Evolutionary conservation across 2,329 filamentous ascomycete genomes (phyloP).

Genomic region (Fusarium oligoseptatum): DNA sequence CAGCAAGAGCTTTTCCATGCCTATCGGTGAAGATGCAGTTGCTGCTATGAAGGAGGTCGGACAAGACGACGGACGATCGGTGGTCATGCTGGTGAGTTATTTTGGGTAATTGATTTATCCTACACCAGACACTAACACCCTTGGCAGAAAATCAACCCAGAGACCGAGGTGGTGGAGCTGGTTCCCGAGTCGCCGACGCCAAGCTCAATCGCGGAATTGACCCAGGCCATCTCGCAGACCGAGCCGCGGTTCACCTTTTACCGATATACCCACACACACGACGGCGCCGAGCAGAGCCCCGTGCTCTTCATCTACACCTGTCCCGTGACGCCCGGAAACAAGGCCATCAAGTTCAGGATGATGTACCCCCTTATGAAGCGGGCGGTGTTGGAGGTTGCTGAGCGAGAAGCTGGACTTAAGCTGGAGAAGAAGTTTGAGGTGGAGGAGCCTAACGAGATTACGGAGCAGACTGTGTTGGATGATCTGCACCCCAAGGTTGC

Average conservation of each 20-base stretch:
- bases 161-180: conserved; percentile 77
- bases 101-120: not conserved
- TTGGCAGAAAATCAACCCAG: conserved; percentile 76
- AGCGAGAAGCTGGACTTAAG: conserved; percentile 73
- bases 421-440: conserved; percentile 80
- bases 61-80: conserved; percentile 60
- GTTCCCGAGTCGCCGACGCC: conserved; percentile 65
- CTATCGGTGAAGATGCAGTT: conserved; percentile 73
- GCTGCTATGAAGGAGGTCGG: conserved; percentile 72
- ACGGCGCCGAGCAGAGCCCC: conserved; percentile 65
- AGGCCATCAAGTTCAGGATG: conserved; percentile 86
- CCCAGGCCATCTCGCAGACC: conserved; percentile 70
- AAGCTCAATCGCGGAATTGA: conserved; percentile 69
- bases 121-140: conserved; percentile 11
- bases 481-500: conserved; percentile 78
- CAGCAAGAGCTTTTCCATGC: conserved; percentile 69
- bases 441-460: conserved; percentile 77
- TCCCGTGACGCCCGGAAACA: conserved; percentile 73
- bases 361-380: conserved; percentile 81
- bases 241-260: conserved; percentile 87
- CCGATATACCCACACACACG: conserved; percentile 71
- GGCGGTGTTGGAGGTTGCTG: conserved; percentile 75
- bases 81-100: conserved; percentile 75
- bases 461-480: conserved; percentile 72
- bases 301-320: conserved; percentile 88